These are phyloP conservation scores for Vanderwaltozyma polyspora DNA, from an alignment of 805 yeast genomes.

Conservation along the genomic window DNA sequence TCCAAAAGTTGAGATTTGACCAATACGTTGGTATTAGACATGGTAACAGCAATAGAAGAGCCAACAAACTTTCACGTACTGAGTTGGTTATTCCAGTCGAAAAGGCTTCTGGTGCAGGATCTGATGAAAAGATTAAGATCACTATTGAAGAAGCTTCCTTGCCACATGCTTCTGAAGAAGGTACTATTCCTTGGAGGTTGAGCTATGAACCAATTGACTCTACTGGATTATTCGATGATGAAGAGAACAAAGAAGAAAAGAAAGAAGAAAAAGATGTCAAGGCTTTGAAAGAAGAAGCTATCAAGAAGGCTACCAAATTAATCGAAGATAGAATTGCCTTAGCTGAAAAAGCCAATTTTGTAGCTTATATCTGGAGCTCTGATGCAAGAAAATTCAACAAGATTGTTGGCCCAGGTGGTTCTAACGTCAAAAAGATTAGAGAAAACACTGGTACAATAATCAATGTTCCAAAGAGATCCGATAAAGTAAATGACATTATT, in stretches of 20 bases:
- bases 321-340: constrained; percentile 40
- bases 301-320: constrained; percentile 31
- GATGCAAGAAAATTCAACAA: constrained; percentile 43
- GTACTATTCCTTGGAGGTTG: constrained; percentile 55
- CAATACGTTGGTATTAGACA: constrained; percentile 48
- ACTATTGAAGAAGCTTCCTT: constrained; percentile 31
- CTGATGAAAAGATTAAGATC: constrained; percentile 33
- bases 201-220: constrained; percentile 29
- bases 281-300: constrained; percentile 32
- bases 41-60: constrained; percentile 40
- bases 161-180: constrained; percentile 20
- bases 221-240: constrained; percentile 17
- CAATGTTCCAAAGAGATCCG: constrained; percentile 50
- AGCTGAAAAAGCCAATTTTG: constrained; percentile 35
- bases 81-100: constrained; percentile 38
- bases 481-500: constrained; percentile 41
- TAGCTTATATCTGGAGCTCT: constrained; percentile 54
- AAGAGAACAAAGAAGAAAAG: constrained; percentile 34
- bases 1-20: constrained; percentile 42
- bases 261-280: constrained; percentile 33
- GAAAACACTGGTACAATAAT: constrained; percentile 45
- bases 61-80: constrained; percentile 37
- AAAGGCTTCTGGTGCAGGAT: constrained; percentile 27
- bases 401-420: constrained; percentile 70
- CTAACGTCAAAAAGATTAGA: constrained; percentile 52